phyloP scores from a whole-genome alignment of 169 alveolate species.

The Cryptosporidium viatorum region DNA sequence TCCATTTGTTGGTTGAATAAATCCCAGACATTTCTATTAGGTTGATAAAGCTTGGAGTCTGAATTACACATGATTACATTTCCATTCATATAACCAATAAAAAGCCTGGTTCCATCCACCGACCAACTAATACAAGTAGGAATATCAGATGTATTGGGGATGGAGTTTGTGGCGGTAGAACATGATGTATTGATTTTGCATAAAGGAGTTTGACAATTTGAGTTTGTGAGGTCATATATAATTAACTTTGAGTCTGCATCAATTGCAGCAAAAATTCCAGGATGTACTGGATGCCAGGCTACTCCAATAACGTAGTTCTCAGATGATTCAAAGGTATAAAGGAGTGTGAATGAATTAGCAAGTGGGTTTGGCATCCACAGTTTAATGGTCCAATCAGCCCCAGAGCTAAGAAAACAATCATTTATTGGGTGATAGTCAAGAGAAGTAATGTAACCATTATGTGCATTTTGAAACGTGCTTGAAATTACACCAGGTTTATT shows the following conservation, averaged over 20 bases:
- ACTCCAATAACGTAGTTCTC: slow-evolving; percentile 71
- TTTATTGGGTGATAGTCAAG: slow-evolving; percentile 69
- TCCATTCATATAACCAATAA: slow-evolving; percentile 63
- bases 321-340: slow-evolving; percentile 56
- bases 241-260: slow-evolving; percentile 64
- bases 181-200: slow-evolving; percentile 61
- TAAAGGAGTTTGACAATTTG: slow-evolving; percentile 58
- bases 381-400: slow-evolving; percentile 73
- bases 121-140: slow-evolving; percentile 72
- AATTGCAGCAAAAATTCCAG: slow-evolving; percentile 71
- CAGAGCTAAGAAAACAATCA: slow-evolving; percentile 67
- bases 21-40: slow-evolving; percentile 64
- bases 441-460: slow-evolving; percentile 50
- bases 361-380: slow-evolving; percentile 58
- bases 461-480: slow-evolving; percentile 61
- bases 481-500: slow-evolving; percentile 59
- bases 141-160: slow-evolving; percentile 26
- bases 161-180: slow-evolving; percentile 21
- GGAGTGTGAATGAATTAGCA: slow-evolving; percentile 32
- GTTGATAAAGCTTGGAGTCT: slow-evolving; percentile 58
- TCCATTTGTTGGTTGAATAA: slow-evolving; percentile 54
- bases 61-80: slow-evolving; percentile 60
- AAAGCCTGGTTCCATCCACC: slow-evolving; percentile 58
- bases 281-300: slow-evolving; percentile 75
- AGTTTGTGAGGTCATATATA: slow-evolving; percentile 46